phyloP scores from a whole-genome alignment of 345 rosid genomes.

The Rhodamnia argentea region DNA sequence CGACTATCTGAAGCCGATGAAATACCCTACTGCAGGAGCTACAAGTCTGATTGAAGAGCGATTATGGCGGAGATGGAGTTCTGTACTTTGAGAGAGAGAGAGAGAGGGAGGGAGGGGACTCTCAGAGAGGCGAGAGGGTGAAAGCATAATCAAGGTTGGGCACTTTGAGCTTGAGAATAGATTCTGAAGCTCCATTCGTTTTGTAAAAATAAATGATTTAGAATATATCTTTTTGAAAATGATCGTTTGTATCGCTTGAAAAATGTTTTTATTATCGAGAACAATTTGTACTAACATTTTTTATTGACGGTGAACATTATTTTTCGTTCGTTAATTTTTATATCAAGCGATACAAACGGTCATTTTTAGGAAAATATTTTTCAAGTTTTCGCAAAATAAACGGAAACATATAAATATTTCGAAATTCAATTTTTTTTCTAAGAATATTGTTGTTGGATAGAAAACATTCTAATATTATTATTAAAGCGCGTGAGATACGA shows the following conservation, averaged over 20 bases:
- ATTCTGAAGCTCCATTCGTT: too few relatives aligned
- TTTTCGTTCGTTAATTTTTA: too few relatives aligned
- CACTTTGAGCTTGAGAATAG: too few relatives aligned
- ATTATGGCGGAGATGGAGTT: not conserved
- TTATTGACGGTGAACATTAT: too few relatives aligned
- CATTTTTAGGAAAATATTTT: too few relatives aligned
- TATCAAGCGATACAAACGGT: too few relatives aligned
- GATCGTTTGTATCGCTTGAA: too few relatives aligned
- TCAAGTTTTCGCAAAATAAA: too few relatives aligned
- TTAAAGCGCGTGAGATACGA: not conserved
- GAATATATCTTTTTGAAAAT: too few relatives aligned
- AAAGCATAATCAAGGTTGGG: not conserved
- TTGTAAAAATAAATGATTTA: too few relatives aligned
- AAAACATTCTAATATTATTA: not conserved
- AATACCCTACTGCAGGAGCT: not conserved
- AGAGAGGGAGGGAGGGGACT: not conserved
- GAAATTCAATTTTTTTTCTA: not conserved
- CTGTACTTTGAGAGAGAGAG: not conserved
- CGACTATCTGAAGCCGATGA: not conserved
- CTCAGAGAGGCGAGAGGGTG: not conserved
- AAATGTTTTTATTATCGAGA: too few relatives aligned
- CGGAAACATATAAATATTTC: not conserved
- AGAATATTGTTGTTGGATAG: not conserved
- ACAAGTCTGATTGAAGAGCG: not conserved
- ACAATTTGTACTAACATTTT: too few relatives aligned